These are phyloP conservation scores for Aspergillus sclerotialis DNA, from an alignment of 2,329 filamentous ascomycete genomes.

Conservation along the genomic window DNA sequence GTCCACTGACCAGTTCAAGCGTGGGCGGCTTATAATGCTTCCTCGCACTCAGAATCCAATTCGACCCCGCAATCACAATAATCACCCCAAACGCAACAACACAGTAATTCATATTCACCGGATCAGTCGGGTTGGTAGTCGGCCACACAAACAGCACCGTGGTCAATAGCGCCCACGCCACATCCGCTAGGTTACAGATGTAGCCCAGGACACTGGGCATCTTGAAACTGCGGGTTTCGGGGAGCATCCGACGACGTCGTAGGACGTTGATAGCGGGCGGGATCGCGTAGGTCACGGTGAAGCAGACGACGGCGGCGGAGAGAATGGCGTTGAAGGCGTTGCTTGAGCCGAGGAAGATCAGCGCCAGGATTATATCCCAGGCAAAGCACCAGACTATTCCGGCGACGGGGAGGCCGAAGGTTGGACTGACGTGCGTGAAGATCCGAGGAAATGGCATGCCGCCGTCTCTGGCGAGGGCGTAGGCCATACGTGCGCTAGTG, in stretches of 20 bases:
- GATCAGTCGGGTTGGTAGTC: not conserved
- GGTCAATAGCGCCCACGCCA: not conserved
- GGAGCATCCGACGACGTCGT: not conserved
- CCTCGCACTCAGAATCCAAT: not conserved
- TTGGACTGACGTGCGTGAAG: not conserved
- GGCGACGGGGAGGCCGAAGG: not conserved
- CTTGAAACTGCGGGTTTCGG: not conserved
- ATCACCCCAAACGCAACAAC: not conserved
- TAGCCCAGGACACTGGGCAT: not conserved
- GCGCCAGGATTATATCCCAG: not conserved
- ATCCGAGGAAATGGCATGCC: not conserved
- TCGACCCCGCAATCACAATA: not conserved
- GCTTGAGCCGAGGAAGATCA: not conserved
- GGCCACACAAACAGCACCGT: not conserved
- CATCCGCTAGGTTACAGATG: not conserved
- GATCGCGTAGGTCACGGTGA: not conserved
- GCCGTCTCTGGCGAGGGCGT: not conserved
- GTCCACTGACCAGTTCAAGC: slow-evolving; percentile 8
- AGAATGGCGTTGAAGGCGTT: not conserved
- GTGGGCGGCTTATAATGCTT: not conserved
- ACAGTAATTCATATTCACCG: not conserved
- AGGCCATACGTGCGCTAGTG: not conserved
- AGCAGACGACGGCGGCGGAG: not conserved
- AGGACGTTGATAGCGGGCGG: not conserved
- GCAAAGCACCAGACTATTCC: not conserved